Conservation (phyloP, 1,139 yeast species). For the Kodamaea sp. region DNA sequence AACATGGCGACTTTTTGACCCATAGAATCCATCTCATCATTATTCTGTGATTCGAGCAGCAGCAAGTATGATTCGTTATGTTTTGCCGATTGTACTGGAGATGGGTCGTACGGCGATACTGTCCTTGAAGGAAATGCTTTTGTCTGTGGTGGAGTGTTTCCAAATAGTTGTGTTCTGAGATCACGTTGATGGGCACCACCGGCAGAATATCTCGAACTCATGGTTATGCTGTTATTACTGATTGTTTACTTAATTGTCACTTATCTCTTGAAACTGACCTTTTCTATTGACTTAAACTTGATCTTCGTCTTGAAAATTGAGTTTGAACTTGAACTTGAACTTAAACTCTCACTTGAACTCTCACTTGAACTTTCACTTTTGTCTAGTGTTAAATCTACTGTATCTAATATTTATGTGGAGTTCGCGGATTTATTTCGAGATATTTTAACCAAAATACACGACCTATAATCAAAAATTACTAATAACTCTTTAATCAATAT, state of each 20-base stretch:
- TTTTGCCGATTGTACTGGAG: constrained; percentile 32
- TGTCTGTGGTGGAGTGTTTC: constrained; percentile 23
- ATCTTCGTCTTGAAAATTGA: too few species aligned
- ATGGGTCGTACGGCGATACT: constrained; percentile 51
- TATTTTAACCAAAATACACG: neutral
- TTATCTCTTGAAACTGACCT: neutral
- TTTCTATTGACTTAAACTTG: too few species aligned
- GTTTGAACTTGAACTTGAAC: too few species aligned
- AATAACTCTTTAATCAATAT: constrained; percentile 2
- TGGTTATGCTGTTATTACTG: constrained; percentile 1
- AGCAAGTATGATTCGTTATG: constrained; percentile 57
- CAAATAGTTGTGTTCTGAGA: constrained; percentile 44
- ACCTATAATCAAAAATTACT: neutral
- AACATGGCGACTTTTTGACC: constrained; percentile 66
- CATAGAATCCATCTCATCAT: constrained; percentile 70
- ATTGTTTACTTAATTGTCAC: neutral
- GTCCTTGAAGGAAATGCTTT: constrained; percentile 39
- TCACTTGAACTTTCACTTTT: too few species aligned
- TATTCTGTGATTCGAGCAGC: constrained; percentile 80
- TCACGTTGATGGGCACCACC: constrained; percentile 46
- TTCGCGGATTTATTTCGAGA: neutral
- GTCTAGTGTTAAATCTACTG: neutral
- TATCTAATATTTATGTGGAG: neutral
- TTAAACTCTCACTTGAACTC: too few species aligned
- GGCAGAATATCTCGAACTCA: constrained; percentile 27